These are phyloP conservation scores for Nicotiana rustica DNA, from an alignment of 305 asterid species.

Conservation along the genomic window DNA sequence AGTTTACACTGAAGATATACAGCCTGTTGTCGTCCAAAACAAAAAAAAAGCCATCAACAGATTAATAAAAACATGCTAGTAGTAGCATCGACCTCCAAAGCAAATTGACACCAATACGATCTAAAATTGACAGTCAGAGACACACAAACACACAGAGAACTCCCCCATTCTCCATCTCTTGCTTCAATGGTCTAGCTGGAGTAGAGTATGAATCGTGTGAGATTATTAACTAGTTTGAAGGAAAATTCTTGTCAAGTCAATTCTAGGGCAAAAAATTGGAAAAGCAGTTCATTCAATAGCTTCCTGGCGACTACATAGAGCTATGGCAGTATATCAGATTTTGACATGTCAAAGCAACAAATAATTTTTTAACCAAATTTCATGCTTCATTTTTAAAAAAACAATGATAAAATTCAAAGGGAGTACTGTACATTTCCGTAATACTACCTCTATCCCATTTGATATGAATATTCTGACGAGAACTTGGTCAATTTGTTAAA, in stretches of 20 bases:
- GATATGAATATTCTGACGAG: neutral
- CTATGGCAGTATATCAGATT: neutral
- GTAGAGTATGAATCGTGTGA: neutral
- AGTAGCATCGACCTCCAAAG: neutral
- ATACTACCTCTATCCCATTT: conserved; percentile 18
- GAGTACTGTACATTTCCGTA: neutral
- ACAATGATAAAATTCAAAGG: neutral
- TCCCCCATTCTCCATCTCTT: neutral
- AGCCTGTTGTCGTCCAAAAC: neutral
- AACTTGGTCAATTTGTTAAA: neutral
- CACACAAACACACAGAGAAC: neutral
- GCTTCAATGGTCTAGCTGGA: neutral
- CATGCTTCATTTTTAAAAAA: neutral
- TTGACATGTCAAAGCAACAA: conserved; percentile 10
- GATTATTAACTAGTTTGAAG: conserved; percentile 20
- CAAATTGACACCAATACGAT: neutral
- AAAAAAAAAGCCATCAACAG: neutral
- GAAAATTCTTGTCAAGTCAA: neutral
- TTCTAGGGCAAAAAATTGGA: no score
- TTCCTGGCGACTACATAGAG: neutral
- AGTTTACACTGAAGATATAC: neutral
- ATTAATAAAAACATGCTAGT: neutral
- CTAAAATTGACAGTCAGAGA: no score
- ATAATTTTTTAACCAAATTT: neutral
- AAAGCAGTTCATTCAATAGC: no score